Evolutionary conservation across 2,329 filamentous ascomycete genomes (phyloP), one percentile per base, ranked within the genome.

Genomic region (Fusarium sambucinum): DNA sequence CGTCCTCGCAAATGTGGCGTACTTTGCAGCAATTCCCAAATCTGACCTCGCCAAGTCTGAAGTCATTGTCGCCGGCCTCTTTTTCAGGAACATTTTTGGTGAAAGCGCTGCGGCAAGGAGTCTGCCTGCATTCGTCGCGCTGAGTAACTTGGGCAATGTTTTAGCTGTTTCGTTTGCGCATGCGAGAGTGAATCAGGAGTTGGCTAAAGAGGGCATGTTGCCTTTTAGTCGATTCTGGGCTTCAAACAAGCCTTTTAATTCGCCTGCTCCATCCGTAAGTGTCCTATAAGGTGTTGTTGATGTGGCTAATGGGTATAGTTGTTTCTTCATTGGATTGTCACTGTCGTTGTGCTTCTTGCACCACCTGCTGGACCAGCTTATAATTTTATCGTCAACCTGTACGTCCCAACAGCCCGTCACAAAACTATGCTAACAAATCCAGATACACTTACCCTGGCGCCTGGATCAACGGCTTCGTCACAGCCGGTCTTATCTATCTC

Each of bases 291-390:
- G 17, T 0, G 7, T 8, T 16, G 7, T 8, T 55, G 16, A 6
- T 2, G 17, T 12, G 2, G 5, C 66, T 75, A 35, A 75, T 40
- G 4, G 12, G 11, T 14, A 1, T 25, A 84, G 76, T 78, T 89
- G 11, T 86, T 91, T 69, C 81, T 91, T 21, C 89, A 92, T 75
- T 92, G 87, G 85, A 72, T 89, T 17, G 83, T 91, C 4, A 90
- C 88, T 0, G 81, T 90, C 59, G 83, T 92, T 44, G 83, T 92
- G 14, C 84, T 92, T 32, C 76, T 91, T 5, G 89, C 88, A 0
- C 89, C 89, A 2, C 90, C 90, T 0, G 86, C 89, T 0, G 90
- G 89, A 0, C 85, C 89, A 17, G 89, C 89, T 0, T 92, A 92
- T 76, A 90, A 89, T 77, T 92, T 92, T 71, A 84, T 89, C 40